Base-by-base conservation (phyloP, 768 basidiomycete species). In the Russula vinacea region DNA sequence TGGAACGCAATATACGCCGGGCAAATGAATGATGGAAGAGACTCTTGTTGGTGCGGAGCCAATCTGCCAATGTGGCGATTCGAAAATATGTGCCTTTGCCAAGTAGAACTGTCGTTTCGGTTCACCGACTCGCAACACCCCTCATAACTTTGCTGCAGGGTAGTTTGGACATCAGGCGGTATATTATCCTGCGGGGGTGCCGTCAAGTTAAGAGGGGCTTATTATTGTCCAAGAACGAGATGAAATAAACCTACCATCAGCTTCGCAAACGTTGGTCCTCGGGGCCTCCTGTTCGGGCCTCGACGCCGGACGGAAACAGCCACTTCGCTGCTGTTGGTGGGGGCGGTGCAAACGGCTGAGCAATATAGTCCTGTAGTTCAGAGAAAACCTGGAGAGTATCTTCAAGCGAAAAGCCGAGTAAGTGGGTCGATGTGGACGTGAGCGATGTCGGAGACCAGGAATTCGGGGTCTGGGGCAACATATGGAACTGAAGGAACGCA, bases 1-100 rank as follows among this genome's bases (percentile, higher is more conserved):
- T 54, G 14, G n/a, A 64, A 1, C 2, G 32, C 26, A 14, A 64
- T 5, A 4, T n/a, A 64, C 0, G 62, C 62, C 3, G 62, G 62
- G 17, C 62, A 64, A 6, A 16, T 47, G 2, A 54, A 54, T 2
- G 7, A 5, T 1, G 57, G 44, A 8, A 64, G 2, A 1, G 17
- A 0, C 0, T 6, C 2, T 5, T 54, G 51, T 16, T 14, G 24
- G 8, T 5, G 8, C 1, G 0, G 0, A 0, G 16, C 19, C 5
- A 64, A 0, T 3, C 9, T 59, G 10, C 2, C 7, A 11, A 4
- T 40, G 24, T 64, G 62, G 2, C 29, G 8, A 6, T 14, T 49
- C n/a, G 62, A 47, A 5, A 64, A 49, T 0, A 44, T 24, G 19
- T 64, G 62, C 45, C 59, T 64, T 19, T 54, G 44, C 1, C 32